Percentiles rank a stretch among this genome's conserved stretches.
phyloP scores from a whole-genome alignment of 768 basidiomycete genomes.

The Hericium rajendrae region DNA sequence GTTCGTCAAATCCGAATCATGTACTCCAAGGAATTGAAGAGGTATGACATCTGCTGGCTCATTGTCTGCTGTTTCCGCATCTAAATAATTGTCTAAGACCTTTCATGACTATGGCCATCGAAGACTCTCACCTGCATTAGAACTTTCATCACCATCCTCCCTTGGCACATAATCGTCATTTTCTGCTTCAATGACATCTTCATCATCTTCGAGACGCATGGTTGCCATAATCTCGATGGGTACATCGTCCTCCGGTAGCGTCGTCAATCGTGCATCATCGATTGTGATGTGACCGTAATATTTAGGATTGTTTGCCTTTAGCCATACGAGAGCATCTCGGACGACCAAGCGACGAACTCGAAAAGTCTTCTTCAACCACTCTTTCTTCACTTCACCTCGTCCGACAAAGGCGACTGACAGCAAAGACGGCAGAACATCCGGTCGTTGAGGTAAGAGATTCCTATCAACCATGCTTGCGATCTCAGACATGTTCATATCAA shows the following conservation, averaged over 20 bases:
- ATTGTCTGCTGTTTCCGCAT: too few species aligned
- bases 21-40: too few species aligned
- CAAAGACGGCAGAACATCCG: constrained; percentile 20
- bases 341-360: constrained; percentile 23
- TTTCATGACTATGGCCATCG: too few species aligned
- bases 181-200: too few species aligned
- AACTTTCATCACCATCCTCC: too few species aligned
- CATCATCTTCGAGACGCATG: constrained; percentile 7
- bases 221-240: constrained; percentile 20
- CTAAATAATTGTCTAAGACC: too few species aligned
- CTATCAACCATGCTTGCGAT: neutral
- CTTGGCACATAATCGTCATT: too few species aligned
- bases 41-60: too few species aligned
- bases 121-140: too few species aligned
- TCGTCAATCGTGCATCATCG: constrained; percentile 5
- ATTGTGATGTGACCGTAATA: constrained; percentile 25
- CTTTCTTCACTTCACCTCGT: constrained; percentile 16
- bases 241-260: constrained; percentile 26
- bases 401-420: constrained; percentile 30
- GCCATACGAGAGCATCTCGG: constrained; percentile 23
- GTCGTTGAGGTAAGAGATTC: neutral
- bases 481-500: neutral
- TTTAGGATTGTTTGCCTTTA: constrained; percentile 25
- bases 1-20: too few species aligned
- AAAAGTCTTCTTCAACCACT: constrained; percentile 22